These are phyloP conservation scores for Elsinoe ampelina DNA, from an alignment of 2,329 filamentous ascomycete genomes.

Conservation along the genomic window DNA sequence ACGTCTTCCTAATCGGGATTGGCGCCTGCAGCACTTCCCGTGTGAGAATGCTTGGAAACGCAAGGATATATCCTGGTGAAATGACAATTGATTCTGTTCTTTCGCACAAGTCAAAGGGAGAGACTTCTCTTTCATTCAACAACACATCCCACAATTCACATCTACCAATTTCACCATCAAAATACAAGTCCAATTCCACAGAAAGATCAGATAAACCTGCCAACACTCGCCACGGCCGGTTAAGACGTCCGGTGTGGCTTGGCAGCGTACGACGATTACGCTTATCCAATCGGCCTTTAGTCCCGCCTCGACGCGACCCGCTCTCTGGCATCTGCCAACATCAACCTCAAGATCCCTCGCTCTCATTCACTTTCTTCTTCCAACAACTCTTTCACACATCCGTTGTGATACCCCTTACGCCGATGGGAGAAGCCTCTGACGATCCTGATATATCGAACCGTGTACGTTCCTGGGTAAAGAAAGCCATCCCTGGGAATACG, in stretches of 20 bases:
- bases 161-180: too few species aligned
- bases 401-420: conserved; percentile 20
- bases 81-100: neutral
- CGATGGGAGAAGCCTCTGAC: conserved; percentile 49
- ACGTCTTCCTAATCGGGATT: neutral
- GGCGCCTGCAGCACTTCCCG: neutral
- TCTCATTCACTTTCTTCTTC: conserved; percentile 9
- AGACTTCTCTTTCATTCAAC: neutral
- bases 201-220: neutral
- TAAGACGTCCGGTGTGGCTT: neutral
- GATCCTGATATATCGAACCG: conserved; percentile 42
- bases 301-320: neutral
- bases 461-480: conserved; percentile 42
- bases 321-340: neutral
- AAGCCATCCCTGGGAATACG: conserved; percentile 30
- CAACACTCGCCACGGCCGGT: neutral
- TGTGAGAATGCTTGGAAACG: neutral
- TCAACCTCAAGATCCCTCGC: neutral
- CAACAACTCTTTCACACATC: conserved; percentile 13
- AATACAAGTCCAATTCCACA: neutral
- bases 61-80: neutral
- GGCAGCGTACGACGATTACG: neutral
- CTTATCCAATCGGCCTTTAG: neutral
- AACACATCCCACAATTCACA: neutral
- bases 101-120: neutral